Evolutionary conservation across 257 asterid species (phyloP).

Genomic region (Solanum pinnatisectum): DNA sequence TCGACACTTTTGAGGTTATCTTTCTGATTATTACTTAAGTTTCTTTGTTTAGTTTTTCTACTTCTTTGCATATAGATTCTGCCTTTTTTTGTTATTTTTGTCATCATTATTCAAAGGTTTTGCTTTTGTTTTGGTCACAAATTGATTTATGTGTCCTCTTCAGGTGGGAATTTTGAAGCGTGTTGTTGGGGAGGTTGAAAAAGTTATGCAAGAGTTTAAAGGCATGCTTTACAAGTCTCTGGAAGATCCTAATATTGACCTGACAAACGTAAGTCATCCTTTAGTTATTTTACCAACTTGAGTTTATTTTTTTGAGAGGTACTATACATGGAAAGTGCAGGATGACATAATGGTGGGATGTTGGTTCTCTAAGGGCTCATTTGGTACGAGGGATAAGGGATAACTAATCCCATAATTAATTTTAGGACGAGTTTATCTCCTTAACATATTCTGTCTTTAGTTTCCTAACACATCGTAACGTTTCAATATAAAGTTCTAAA

Average conservation of each 20-base stretch:
- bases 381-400: neutral
- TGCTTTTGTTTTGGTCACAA: neutral
- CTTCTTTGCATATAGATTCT: neutral
- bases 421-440: neutral
- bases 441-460: neutral
- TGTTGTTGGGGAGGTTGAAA: conserved; percentile 93
- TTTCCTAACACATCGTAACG: neutral
- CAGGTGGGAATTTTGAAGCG: conserved; percentile 95
- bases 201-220: conserved; percentile 90
- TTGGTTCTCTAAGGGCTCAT: neutral
- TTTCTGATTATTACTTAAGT: neutral
- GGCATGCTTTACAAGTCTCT: conserved; percentile 89
- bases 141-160: conserved; percentile 4
- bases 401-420: neutral
- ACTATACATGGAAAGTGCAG: neutral
- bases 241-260: conserved; percentile 93
- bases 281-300: neutral
- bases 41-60: neutral
- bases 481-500: neutral
- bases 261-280: conserved; percentile 54
- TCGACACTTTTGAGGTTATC: neutral
- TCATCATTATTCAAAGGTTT: neutral
- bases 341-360: neutral
- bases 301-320: neutral
- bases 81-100: neutral